Conservation (phyloP, 768 basidiomycete species). For the Agrocybe pediades region DNA sequence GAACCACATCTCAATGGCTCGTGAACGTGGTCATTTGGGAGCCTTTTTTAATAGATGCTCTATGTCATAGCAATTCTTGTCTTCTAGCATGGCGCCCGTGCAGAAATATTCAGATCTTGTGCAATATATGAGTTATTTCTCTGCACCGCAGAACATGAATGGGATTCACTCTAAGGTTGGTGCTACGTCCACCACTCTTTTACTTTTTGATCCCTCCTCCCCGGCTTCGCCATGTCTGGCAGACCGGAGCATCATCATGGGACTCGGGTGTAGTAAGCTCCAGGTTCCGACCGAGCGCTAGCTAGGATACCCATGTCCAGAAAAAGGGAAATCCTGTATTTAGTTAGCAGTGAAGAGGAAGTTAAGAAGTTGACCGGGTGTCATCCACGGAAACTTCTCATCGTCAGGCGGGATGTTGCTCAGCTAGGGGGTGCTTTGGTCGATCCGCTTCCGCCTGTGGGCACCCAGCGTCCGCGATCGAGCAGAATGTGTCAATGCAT, state of each 20-base stretch:
- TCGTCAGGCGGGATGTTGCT: slow-evolving; percentile 11
- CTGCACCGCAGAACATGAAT: too few relatives aligned
- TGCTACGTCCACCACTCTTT: too few relatives aligned
- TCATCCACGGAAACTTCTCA: neutral
- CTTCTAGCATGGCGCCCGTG: too few relatives aligned
- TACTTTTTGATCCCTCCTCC: too few relatives aligned
- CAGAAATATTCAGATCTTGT: too few relatives aligned
- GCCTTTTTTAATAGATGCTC: too few relatives aligned
- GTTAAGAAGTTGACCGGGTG: too few relatives aligned
- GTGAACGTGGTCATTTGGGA: too few relatives aligned
- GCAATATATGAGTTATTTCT: neutral
- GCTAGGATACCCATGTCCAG: neutral
- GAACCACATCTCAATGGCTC: neutral
- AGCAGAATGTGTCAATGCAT: slow-evolving; percentile 17
- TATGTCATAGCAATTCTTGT: neutral
- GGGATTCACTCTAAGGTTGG: too few relatives aligned
- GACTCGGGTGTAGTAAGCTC: neutral
- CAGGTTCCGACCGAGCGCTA: neutral
- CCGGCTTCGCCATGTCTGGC: too few relatives aligned
- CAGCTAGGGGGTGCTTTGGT: slow-evolving; percentile 4
- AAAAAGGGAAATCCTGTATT: neutral
- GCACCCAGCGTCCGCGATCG: slow-evolving; percentile 6
- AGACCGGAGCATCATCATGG: too few relatives aligned
- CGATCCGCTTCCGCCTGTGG: slow-evolving; percentile 11
- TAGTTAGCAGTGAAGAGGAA: too few relatives aligned